phyloP scores from a whole-genome alignment of 805 yeast species.

The Ogataea trehaloabstinens region DNA sequence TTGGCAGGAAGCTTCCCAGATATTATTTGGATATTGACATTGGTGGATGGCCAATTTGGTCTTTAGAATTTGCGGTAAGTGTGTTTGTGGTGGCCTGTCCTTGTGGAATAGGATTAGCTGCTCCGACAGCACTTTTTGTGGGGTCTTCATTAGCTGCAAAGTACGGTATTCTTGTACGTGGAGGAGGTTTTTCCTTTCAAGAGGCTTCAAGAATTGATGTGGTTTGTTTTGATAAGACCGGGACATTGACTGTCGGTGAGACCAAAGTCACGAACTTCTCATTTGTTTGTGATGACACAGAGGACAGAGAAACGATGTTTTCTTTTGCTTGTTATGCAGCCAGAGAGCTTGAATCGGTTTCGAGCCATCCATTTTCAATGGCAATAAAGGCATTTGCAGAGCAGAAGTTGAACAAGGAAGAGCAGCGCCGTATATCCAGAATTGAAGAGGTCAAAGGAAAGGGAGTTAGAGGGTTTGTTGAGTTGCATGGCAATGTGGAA shows the following conservation, averaged over 20 bases:
- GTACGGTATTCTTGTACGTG: conserved; percentile 70
- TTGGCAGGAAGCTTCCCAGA: conserved; percentile 50
- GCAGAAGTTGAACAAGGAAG: conserved; percentile 10
- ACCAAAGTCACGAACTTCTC: conserved; percentile 53
- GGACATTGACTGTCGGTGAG: conserved; percentile 67
- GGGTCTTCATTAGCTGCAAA: conserved; percentile 80
- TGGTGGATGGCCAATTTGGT: conserved; percentile 79
- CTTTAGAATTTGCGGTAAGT: conserved; percentile 71
- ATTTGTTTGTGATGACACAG: conserved; percentile 20
- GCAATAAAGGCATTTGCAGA: conserved; percentile 49
- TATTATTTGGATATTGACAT: conserved; percentile 58
- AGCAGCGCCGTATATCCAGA: conserved; percentile 30
- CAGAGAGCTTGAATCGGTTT: conserved; percentile 58
- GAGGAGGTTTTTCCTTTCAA: conserved; percentile 82
- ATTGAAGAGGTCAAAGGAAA: conserved; percentile 58
- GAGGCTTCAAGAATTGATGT: conserved; percentile 64
- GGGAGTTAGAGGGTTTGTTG: conserved; percentile 49
- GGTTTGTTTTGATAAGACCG: conserved; percentile 77
- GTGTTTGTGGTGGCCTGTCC: conserved; percentile 86
- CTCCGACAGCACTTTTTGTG: conserved; percentile 79
- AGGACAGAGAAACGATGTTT: conserved; percentile 5
- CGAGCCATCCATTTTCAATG: conserved; percentile 67
- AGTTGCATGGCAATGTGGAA: conserved; percentile 23
- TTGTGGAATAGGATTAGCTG: conserved; percentile 82
- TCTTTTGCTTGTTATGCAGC: conserved; percentile 44